Evolutionary conservation across 768 basidiomycete species (phyloP).

Genomic region (Phanerochaete sordida): DNA sequence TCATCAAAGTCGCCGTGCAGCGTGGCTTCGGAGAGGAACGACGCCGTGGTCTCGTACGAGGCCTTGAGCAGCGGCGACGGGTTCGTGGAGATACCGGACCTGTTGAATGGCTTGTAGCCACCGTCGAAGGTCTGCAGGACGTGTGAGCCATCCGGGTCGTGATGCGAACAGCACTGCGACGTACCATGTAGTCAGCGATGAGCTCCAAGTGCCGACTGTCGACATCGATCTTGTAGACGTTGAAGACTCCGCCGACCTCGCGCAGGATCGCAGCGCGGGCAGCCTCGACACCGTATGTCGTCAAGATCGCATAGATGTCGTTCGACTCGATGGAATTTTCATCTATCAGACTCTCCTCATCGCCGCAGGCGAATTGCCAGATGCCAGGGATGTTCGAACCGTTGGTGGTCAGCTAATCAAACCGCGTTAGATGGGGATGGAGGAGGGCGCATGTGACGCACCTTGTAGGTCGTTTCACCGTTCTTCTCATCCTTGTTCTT

Average conservation of each 20-base stretch:
- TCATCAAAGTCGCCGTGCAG: constrained; percentile 95
- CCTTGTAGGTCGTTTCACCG: constrained; percentile 43
- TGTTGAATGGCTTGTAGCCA: constrained; percentile 97
- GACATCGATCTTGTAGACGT: constrained; percentile 93
- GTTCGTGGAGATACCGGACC: constrained; percentile 88
- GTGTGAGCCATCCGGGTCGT: background rate
- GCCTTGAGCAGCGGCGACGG: constrained; percentile 97
- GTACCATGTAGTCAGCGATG: constrained; percentile 99
- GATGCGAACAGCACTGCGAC: constrained; percentile 21
- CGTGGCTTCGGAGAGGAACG: constrained; percentile 90
- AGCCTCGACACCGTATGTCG: constrained; percentile 96
- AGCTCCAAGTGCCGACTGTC: constrained; percentile 91
- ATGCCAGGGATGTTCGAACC: constrained; percentile 91
- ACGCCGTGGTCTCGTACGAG: constrained; percentile 93
- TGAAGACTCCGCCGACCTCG: constrained; percentile 91
- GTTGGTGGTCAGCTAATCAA: constrained; percentile 72
- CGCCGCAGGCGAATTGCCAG: constrained; percentile 64
- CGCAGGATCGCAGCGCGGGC: constrained; percentile 86
- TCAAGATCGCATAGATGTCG: constrained; percentile 88
- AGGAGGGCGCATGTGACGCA: constrained; percentile 27
- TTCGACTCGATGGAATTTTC: constrained; percentile 86
- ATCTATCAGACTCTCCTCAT: constrained; percentile 53
- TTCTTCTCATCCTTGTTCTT: constrained; percentile 58
- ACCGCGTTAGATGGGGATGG: background rate
- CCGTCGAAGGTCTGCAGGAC: constrained; percentile 86